Conservation (phyloP, 2,329 filamentous ascomycete genomes). For the Penicillium sp. region DNA sequence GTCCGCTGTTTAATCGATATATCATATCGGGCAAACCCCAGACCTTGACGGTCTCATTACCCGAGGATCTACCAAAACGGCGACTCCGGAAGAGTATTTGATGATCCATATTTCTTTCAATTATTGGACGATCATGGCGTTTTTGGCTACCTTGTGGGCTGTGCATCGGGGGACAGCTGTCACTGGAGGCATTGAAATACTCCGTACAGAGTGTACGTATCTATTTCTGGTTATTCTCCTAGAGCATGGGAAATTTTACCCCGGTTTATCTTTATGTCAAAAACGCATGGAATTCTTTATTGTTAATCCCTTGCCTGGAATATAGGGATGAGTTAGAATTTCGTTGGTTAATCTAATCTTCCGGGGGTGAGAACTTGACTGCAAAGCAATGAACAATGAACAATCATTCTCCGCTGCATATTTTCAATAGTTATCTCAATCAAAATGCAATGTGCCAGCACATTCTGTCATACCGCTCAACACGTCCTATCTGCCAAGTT, state of each 20-base stretch:
- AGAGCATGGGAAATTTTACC: background rate
- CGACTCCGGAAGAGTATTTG: background rate
- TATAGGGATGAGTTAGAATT: background rate
- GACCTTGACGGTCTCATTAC: background rate
- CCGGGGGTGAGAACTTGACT: background rate
- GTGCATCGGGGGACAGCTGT: background rate
- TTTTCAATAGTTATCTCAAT: background rate
- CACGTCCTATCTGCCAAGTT: background rate
- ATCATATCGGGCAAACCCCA: background rate
- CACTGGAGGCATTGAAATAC: background rate
- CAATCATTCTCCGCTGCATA: background rate
- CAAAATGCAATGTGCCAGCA: background rate
- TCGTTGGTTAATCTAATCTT: background rate
- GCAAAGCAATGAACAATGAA: background rate
- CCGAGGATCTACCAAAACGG: background rate
- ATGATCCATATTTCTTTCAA: background rate
- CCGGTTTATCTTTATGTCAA: background rate
- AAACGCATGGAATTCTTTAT: background rate
- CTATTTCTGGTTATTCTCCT: background rate
- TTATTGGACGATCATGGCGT: slow-evolving; percentile 8
- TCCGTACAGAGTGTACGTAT: background rate
- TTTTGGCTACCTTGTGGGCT: background rate
- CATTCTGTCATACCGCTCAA: background rate
- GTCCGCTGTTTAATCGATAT: background rate
- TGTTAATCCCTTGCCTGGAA: background rate